Evolutionary conservation across 306 rosid genomes (phyloP), one percentile per base, ranked within the genome.

Genomic region (Potentilla sterilis): DNA sequence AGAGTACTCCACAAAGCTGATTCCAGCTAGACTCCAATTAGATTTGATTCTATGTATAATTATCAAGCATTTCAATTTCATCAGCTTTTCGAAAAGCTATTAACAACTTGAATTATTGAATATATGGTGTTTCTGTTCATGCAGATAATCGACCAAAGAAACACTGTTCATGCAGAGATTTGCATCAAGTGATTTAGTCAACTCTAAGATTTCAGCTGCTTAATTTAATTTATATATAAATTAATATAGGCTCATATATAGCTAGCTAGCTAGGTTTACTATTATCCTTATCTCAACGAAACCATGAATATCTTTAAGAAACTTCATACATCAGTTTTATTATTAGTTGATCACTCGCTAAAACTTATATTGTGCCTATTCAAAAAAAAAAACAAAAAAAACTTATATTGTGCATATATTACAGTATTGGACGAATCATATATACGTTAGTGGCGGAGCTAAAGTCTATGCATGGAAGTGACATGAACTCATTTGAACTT

Each of bases 11-110:
- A 79, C 76, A 89, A 86, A 87, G 89, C 79, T 86, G 88, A 85
- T 76, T 82, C 88, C 97, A 91, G 96, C 89, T 89, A 86, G 85
- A 85, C 75, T 71, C 76, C 76, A 64, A 77, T 78, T 78, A 41
- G 62, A 74, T 72, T 70, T 35, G 81, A 81, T 74, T 74, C 73
- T 70, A n/a, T 48, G 28, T 66, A 62, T 62, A 32, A 54, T n/a
- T n/a, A n/a, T 46, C 65, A 67, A 77, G 78, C 81, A 75, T 80
- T 21, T 73, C 24, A 8, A 22, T 43, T 16, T 58, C 28, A 57
- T 58, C 18, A 41, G 22, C 77, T 22, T 73, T 71, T 46, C 7
- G 24, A 16, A 48, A 47, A 46, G 12, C 40, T 10, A 43, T 37
- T 2, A 59, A 4, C 12, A 41, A 71, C 69, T 19, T 63, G 69